Conservation (phyloP, 352 stramenopile species). For the Phytophthora aleatoria region DNA sequence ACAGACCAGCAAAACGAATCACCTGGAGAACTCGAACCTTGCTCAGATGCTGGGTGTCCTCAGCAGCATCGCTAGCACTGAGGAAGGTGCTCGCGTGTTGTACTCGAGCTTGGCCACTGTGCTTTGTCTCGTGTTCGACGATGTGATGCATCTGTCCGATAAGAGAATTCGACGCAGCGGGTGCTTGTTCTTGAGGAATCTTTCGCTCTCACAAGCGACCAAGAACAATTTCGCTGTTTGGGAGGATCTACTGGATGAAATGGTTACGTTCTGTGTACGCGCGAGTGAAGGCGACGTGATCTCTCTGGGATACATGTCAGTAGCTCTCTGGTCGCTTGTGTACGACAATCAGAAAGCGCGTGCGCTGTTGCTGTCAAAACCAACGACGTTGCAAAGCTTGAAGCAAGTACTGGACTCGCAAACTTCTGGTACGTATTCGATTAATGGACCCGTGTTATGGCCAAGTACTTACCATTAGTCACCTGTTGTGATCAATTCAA, state of each 20-base stretch:
- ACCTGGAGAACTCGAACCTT: conserved; percentile 38
- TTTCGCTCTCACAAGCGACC: conserved; percentile 54
- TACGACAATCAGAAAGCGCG: conserved; percentile 73
- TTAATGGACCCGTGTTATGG: neutral
- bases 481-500: conserved; percentile 6
- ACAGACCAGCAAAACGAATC: conserved; percentile 45
- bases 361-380: conserved; percentile 41
- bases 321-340: conserved; percentile 56
- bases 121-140: conserved; percentile 48
- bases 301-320: conserved; percentile 35
- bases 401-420: conserved; percentile 33
- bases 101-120: conserved; percentile 37
- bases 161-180: conserved; percentile 33
- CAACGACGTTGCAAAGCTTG: conserved; percentile 35
- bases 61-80: conserved; percentile 39
- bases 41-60: conserved; percentile 55
- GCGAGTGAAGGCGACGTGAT: conserved; percentile 9
- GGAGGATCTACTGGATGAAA: conserved; percentile 46
- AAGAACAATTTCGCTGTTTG: conserved; percentile 68
- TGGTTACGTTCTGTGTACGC: conserved; percentile 36
- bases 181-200: conserved; percentile 60
- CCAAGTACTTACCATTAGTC: neutral
- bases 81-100: conserved; percentile 53
- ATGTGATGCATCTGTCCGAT: conserved; percentile 47
- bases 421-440: conserved; percentile 18